Evolutionary conservation across 306 rosid species (phyloP).

Genomic region (Cucurbita moschata): DNA sequence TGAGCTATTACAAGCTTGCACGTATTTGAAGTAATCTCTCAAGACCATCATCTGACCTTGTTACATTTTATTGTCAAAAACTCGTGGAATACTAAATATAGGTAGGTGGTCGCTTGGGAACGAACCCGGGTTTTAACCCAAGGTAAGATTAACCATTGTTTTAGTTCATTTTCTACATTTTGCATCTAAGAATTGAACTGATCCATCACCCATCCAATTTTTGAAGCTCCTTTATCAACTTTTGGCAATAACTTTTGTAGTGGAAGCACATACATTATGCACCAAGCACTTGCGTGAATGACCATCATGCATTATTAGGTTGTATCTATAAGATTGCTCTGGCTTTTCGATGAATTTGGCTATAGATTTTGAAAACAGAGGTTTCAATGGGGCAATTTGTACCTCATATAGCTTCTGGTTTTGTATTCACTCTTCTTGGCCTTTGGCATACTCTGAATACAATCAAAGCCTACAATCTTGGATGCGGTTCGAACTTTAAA

Average conservation of each 20-base stretch:
- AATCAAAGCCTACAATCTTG: conserved; percentile 47
- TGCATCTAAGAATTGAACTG: neutral
- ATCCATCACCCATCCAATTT: neutral
- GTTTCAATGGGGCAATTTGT: conserved; percentile 51
- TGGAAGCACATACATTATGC: conserved; percentile 79
- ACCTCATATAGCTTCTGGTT: conserved; percentile 59
- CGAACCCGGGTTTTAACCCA: neutral
- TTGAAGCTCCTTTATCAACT: conserved; percentile 1
- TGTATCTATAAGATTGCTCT: conserved; percentile 9
- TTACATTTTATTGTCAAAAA: no score
- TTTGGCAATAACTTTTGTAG: conserved; percentile 16
- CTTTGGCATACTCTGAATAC: conserved; percentile 76
- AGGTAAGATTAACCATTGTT: neutral
- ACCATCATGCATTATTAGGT: conserved; percentile 12
- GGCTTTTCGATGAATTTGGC: conserved; percentile 11
- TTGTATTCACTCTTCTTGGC: conserved; percentile 51
- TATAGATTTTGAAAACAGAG: conserved; percentile 12
- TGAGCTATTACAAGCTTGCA: no score
- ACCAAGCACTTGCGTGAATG: conserved; percentile 30
- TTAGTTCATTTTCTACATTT: neutral
- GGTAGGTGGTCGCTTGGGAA: neutral
- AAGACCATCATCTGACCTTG: no score
- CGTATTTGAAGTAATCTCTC: no score
- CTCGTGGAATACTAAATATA: no score
- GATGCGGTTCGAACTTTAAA: conserved; percentile 46